phyloP scores from a whole-genome alignment of 805 yeast species.

The Metschnikowia sp. region DNA sequence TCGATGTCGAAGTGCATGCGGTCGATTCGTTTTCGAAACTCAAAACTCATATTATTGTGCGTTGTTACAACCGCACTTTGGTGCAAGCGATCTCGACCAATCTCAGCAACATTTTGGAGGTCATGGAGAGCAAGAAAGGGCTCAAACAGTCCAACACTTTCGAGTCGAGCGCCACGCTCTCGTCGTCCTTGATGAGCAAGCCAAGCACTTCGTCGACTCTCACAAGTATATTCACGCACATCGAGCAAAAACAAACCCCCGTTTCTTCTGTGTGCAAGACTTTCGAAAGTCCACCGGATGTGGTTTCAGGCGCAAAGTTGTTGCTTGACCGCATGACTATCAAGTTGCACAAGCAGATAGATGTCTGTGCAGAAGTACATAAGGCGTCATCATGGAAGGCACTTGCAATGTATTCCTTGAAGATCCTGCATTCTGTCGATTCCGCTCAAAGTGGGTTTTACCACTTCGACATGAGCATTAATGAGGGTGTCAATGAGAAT shows the following conservation, averaged over 20 bases:
- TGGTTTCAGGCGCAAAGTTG: conserved; percentile 8
- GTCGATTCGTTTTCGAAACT: conserved; percentile 31
- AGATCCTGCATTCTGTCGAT: conserved; percentile 24
- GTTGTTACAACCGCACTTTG: conserved; percentile 30
- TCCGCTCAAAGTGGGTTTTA: conserved; percentile 24
- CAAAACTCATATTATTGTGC: conserved; percentile 27
- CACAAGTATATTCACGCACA: conserved; percentile 17
- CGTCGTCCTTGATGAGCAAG: conserved; percentile 39
- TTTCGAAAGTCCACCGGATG: neutral
- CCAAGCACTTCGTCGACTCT: conserved; percentile 20
- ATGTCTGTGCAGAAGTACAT: conserved; percentile 24
- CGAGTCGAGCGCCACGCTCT: conserved; percentile 27
- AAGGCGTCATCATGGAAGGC: conserved; percentile 43
- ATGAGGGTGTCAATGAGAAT: conserved; percentile 9
- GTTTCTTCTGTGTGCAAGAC: neutral
- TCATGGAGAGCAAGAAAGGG: conserved; percentile 12
- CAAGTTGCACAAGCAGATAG: conserved; percentile 36
- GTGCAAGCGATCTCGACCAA: conserved; percentile 24
- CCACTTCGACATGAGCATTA: conserved; percentile 26
- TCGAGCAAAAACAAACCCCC: conserved; percentile 16
- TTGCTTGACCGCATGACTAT: conserved; percentile 32
- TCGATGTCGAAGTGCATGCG: conserved; percentile 37
- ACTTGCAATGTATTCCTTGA: conserved; percentile 36
- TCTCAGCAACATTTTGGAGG: conserved; percentile 28
- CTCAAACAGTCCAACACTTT: conserved; percentile 11